phyloP scores from a whole-genome alignment of 1,139 yeast genomes.

The Eremothecium cymbalariae region DNA sequence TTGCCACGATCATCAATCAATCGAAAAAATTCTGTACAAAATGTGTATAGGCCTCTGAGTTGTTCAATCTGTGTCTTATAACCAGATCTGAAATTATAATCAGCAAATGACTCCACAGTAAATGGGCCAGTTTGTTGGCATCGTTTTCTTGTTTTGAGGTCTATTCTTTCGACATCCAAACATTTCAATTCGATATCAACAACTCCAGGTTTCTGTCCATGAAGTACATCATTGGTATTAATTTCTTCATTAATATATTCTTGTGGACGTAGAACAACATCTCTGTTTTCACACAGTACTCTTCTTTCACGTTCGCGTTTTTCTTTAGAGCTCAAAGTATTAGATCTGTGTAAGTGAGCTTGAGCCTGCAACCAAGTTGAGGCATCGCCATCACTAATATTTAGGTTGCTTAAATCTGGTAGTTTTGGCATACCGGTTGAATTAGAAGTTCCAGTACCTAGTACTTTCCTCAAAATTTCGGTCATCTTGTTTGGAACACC shows the following conservation, averaged over 20 bases:
- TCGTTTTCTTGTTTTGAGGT: conserved; percentile 25
- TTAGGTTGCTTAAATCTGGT: conserved; percentile 25
- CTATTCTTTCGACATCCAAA: conserved; percentile 30
- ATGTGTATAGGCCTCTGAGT: conserved; percentile 53
- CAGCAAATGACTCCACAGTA: conserved; percentile 38
- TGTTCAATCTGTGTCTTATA: conserved; percentile 47
- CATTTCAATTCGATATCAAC: conserved; percentile 30
- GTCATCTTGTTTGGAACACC: conserved; percentile 15
- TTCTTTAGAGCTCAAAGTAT: conserved; percentile 62
- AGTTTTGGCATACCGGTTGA: conserved; percentile 21
- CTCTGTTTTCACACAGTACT: conserved; percentile 59
- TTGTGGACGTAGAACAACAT: conserved; percentile 61
- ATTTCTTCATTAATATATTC: conserved; percentile 49
- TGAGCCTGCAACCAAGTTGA: conserved; percentile 44
- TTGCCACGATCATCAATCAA: conserved; percentile 33
- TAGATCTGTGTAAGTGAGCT: conserved; percentile 65
- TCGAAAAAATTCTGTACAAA: conserved; percentile 46
- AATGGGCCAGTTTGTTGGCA: conserved; percentile 26
- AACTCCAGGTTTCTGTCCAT: conserved; percentile 29
- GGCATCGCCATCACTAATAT: conserved; percentile 22
- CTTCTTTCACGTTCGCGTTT: conserved; percentile 60
- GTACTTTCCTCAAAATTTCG: conserved; percentile 23
- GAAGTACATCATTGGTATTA: conserved; percentile 37
- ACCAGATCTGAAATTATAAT: conserved; percentile 28
- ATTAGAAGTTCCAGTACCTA: conserved; percentile 12